Evolutionary conservation across 345 rosid genomes (phyloP).

Genomic region (Xanthoceras sorbifolium): DNA sequence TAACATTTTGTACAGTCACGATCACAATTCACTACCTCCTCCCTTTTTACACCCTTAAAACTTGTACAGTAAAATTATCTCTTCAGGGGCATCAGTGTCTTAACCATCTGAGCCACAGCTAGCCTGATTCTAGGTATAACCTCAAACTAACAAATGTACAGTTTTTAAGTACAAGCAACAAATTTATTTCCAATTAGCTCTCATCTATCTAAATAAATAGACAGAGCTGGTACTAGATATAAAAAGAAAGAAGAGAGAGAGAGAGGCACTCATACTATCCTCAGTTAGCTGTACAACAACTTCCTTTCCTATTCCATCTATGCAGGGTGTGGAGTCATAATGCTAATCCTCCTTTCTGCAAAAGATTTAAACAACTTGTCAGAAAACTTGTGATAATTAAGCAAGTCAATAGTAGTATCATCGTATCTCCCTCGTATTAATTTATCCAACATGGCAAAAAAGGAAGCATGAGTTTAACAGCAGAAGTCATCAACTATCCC

Average conservation of each 20-base stretch:
- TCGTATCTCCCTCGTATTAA: background rate
- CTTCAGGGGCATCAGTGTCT: slow-evolving; percentile 33
- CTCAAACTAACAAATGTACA: slow-evolving; percentile 54
- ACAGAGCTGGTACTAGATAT: slow-evolving; percentile 33
- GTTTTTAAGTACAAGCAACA: slow-evolving; percentile 40
- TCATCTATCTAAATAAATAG: slow-evolving; percentile 36
- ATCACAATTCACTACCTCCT: slow-evolving; percentile 32
- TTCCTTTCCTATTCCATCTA: slow-evolving; percentile 37
- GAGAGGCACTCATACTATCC: slow-evolving; percentile 45
- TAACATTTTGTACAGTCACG: slow-evolving; percentile 45
- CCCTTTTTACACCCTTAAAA: slow-evolving; percentile 44
- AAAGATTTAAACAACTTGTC: slow-evolving; percentile 2
- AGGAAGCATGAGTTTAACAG: background rate
- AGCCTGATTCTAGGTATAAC: slow-evolving; percentile 48
- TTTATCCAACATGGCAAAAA: background rate
- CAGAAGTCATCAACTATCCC: background rate
- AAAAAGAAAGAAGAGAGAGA: slow-evolving; percentile 32
- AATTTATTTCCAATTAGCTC: slow-evolving; percentile 43
- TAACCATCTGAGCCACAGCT: slow-evolving; percentile 40
- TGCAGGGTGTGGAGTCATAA: slow-evolving; percentile 51
- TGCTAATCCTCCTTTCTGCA: slow-evolving; percentile 68
- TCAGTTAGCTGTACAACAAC: slow-evolving; percentile 69
- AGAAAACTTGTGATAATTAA: background rate
- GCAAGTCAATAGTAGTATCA: background rate
- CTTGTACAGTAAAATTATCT: slow-evolving; percentile 39